These are phyloP conservation scores for Cordyceps fumosorosea DNA, from an alignment of 2,329 filamentous ascomycete species.

Conservation along the genomic window DNA sequence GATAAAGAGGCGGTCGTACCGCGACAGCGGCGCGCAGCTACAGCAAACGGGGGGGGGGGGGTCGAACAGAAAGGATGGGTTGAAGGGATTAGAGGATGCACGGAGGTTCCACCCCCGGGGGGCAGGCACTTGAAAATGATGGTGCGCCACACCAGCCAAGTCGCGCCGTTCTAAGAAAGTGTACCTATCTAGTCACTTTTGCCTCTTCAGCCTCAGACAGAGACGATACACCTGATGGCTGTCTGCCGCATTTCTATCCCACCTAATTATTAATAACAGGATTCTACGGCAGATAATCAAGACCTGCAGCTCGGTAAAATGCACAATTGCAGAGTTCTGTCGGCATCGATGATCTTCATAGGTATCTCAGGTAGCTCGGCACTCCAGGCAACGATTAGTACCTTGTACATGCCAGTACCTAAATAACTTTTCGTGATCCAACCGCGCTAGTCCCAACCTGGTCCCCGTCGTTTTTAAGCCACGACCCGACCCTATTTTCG, in stretches of 20 bases:
- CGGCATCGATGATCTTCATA: too few relatives aligned
- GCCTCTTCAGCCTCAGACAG: background rate
- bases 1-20: background rate
- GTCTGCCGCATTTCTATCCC: background rate
- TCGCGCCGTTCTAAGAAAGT: background rate
- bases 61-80: background rate
- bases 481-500: background rate
- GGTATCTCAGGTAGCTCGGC: too few relatives aligned
- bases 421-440: background rate
- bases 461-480: background rate
- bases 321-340: too few relatives aligned
- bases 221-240: background rate
- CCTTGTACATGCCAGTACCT: background rate
- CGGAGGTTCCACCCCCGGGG: slow-evolving; percentile 12
- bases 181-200: background rate
- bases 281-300: background rate
- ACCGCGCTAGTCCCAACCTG: slow-evolving; percentile 9
- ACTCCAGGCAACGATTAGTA: too few relatives aligned
- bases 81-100: slow-evolving; percentile 11
- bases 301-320: too few relatives aligned
- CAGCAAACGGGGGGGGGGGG: background rate
- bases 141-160: slow-evolving; percentile 6
- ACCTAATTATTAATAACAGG: background rate
- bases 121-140: slow-evolving; percentile 1
- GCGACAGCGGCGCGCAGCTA: background rate